Evolutionary conservation across 805 yeast genomes (phyloP).

Genomic region (Candida nemodendra): DNA sequence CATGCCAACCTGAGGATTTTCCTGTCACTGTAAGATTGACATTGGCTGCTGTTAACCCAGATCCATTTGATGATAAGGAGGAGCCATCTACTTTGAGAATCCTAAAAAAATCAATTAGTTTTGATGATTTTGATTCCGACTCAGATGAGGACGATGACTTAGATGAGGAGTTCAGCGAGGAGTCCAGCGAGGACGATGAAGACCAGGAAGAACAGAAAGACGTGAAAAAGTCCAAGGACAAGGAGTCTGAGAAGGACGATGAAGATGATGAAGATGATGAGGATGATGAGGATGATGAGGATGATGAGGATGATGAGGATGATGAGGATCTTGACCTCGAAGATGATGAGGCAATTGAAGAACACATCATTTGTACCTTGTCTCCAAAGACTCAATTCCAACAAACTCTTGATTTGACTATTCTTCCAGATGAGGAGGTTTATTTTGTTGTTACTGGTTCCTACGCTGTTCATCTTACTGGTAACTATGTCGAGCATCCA

Average conservation of each 20-base stretch:
- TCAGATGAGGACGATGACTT: constrained; percentile 45
- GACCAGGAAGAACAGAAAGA: constrained; percentile 32
- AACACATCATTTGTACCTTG: constrained; percentile 82
- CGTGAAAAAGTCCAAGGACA: constrained; percentile 28
- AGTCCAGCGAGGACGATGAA: constrained; percentile 33
- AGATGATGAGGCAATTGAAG: constrained; percentile 76
- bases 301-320: constrained; percentile 51
- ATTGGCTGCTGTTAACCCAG: constrained; percentile 94
- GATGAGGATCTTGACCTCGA: constrained; percentile 58
- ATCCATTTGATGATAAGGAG: constrained; percentile 72
- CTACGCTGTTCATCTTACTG: constrained; percentile 85
- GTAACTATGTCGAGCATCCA: constrained; percentile 97
- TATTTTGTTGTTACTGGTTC: constrained; percentile 95
- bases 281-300: constrained; percentile 45
- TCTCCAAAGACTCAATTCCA: constrained; percentile 83
- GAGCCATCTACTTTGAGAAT: constrained; percentile 89
- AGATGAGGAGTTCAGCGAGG: constrained; percentile 36
- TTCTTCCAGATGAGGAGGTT: constrained; percentile 91
- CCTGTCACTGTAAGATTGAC: constrained; percentile 91
- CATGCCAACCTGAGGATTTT: constrained; percentile 80
- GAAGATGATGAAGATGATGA: constrained; percentile 32
- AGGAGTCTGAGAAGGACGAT: constrained; percentile 27
- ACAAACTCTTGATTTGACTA: constrained; percentile 86
- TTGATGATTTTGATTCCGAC: constrained; percentile 45
- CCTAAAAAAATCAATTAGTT: constrained; percentile 59